phyloP scores from a whole-genome alignment of 2,329 filamentous ascomycete genomes.

The Phaeosphaeria sp. region DNA sequence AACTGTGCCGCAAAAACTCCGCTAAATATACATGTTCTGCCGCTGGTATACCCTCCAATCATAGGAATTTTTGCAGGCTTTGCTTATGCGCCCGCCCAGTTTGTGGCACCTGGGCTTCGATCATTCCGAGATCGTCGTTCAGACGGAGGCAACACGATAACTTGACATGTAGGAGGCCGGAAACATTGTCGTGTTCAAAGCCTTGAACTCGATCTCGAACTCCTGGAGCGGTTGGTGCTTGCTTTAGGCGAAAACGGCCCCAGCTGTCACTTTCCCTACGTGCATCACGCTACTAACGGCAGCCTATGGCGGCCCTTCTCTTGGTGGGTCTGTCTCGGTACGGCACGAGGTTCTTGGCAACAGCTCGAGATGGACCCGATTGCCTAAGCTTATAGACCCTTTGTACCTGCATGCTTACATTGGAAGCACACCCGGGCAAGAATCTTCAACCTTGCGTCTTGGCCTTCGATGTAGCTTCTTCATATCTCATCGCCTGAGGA shows the following conservation, averaged over 20 bases:
- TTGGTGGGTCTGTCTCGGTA: neutral
- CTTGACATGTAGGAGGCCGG: neutral
- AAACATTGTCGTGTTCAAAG: neutral
- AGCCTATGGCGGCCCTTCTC: neutral
- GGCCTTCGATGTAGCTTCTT: neutral
- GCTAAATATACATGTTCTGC: neutral
- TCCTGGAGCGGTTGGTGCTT: neutral
- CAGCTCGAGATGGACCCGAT: neutral
- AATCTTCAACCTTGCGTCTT: neutral
- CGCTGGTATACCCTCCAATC: neutral
- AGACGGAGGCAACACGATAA: neutral
- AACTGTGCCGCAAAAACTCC: neutral
- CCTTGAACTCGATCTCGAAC: neutral
- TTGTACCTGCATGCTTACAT: neutral
- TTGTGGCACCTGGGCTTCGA: neutral
- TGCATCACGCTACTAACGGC: neutral
- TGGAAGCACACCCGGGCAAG: neutral
- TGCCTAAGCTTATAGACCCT: neutral
- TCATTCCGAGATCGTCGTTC: neutral
- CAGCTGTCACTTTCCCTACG: neutral
- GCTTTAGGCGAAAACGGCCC: neutral
- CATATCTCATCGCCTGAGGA: neutral
- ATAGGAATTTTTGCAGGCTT: neutral
- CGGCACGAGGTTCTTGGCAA: neutral
- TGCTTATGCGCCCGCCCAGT: neutral